Conservation (phyloP, 352 stramenopile genomes). For the Aphanomyces astaci region DNA sequence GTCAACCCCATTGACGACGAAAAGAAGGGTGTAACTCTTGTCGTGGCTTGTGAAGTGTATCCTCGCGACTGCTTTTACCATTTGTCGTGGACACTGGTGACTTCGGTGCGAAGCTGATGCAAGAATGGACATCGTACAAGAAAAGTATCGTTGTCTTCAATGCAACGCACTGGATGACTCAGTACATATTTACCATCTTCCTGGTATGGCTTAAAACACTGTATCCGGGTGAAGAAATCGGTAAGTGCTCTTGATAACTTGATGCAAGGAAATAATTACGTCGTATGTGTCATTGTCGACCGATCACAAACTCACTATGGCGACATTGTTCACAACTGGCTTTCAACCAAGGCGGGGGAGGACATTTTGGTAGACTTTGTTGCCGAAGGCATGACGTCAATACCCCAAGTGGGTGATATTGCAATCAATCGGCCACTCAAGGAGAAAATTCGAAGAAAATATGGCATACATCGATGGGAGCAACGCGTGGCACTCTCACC, state of each 20-base stretch:
- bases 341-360: too few relatives aligned
- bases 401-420: background rate
- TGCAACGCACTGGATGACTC: background rate
- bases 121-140: background rate
- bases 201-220: background rate
- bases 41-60: background rate
- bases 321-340: background rate
- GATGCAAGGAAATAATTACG: background rate
- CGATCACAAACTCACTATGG: background rate
- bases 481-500: too few relatives aligned
- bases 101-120: background rate
- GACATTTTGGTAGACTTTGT: too few relatives aligned
- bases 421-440: background rate
- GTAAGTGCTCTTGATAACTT: background rate
- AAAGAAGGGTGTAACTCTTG: background rate
- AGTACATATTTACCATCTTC: background rate
- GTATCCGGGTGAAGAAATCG: background rate
- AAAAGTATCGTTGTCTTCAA: background rate
- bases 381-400: background rate
- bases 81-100: background rate
- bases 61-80: background rate
- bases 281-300: background rate
- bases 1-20: background rate
- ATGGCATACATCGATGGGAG: too few relatives aligned
- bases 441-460: background rate